Percentiles rank a stretch among this genome's conserved stretches.
Conservation (phyloP, 176 grass and related monocot species). For the Leersia perrieri region DNA sequence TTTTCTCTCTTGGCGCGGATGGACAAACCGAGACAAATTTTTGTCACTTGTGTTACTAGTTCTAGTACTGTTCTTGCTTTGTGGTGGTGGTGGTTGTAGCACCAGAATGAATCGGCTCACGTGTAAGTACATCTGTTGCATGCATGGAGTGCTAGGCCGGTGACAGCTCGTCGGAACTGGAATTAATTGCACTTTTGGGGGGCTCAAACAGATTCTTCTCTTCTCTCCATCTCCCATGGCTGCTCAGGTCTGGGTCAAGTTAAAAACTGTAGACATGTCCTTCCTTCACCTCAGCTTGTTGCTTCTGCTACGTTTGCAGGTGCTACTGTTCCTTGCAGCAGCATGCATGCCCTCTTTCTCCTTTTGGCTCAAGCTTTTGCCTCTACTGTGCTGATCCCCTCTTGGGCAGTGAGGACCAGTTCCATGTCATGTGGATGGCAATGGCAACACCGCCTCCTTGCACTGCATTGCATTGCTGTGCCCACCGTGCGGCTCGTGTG, state of each 20-base stretch:
- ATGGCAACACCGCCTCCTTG: too few relatives aligned
- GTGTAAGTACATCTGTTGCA: background rate
- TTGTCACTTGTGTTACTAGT: background rate
- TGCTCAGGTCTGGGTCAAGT: background rate
- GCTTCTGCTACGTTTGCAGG: background rate
- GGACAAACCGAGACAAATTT: background rate
- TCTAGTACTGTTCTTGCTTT: background rate
- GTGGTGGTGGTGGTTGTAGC: background rate
- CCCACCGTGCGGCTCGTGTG: background rate
- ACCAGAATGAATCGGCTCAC: background rate
- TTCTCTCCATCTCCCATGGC: background rate
- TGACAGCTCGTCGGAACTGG: background rate
- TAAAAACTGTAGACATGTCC: background rate
- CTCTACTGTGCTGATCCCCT: background rate
- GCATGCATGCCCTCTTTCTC: background rate
- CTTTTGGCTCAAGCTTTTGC: background rate
- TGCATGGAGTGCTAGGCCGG: background rate
- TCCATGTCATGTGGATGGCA: slow-evolving; percentile 2
- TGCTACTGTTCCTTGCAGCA: background rate
- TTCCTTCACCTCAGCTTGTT: background rate
- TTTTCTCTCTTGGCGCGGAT: background rate
- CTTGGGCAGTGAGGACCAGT: background rate
- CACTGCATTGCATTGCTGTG: background rate
- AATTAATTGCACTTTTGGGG: background rate
- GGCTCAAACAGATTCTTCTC: background rate